Evolutionary conservation across 768 basidiomycete genomes (phyloP).

Genomic region (Trametes cingulata): DNA sequence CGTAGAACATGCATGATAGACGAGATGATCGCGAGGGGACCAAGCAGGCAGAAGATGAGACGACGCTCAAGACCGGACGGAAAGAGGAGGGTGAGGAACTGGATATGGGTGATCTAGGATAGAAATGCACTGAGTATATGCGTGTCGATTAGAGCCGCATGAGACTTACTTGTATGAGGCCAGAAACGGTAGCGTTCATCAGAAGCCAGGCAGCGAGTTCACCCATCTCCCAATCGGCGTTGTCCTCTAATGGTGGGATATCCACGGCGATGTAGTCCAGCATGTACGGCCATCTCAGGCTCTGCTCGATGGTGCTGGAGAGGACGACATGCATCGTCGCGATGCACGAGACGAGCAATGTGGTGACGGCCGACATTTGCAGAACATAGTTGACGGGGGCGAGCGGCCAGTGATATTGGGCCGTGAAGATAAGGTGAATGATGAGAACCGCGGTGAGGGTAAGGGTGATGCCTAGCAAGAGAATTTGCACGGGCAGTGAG

Average conservation of each 20-base stretch:
- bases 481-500: constrained; percentile 88
- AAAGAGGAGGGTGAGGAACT: constrained; percentile 93
- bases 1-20: constrained; percentile 84
- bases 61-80: constrained; percentile 87
- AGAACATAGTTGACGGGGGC: constrained; percentile 90
- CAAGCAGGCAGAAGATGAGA: constrained; percentile 83
- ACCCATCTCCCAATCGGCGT: constrained; percentile 56
- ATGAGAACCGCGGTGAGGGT: constrained; percentile 84
- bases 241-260: constrained; percentile 49
- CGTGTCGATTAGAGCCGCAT: not conserved
- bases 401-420: constrained; percentile 94
- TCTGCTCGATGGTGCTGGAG: constrained; percentile 55
- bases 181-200: constrained; percentile 84
- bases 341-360: constrained; percentile 74
- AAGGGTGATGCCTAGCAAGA: constrained; percentile 81
- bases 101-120: constrained; percentile 93
- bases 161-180: constrained; percentile 75
- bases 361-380: constrained; percentile 80
- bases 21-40: constrained; percentile 83
- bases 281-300: constrained; percentile 92
- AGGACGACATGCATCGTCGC: constrained; percentile 81
- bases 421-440: constrained; percentile 92
- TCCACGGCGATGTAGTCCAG: constrained; percentile 86
- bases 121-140: not conserved
- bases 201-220: constrained; percentile 80